Base-by-base conservation (phyloP, 345 rosid genomes). In the Arabidopsis arenosa region DNA sequence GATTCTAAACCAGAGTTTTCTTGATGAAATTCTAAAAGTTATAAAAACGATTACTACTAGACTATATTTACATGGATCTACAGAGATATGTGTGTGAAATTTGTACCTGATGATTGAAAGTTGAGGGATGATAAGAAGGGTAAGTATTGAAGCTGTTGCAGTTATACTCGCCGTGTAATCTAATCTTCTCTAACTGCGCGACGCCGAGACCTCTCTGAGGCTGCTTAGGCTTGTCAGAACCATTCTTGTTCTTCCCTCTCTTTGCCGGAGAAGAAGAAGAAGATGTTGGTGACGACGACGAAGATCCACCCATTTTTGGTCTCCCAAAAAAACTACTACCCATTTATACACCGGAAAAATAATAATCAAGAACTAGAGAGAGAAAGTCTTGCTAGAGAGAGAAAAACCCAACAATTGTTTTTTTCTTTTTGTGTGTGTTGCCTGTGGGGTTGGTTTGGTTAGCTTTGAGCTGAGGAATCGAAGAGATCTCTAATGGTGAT, bases 141-240 rank as follows among this genome's bases (percentile, higher is more conserved):
- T 75, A 86, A 72, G 68, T 51, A 60, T 78, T 74, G 44, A 63
- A 79, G 43, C 54, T 68, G 47, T 63, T 55, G 74, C 71, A 72
- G 47, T 79, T 82, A 68, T 82, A 63, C 74, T 89, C 89, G 8
- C 87, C 84, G 63, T 89, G 87, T 82, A 91, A 75, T 82, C 94
- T 89, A 79, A 91, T 89, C 83, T 89, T 86, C 84, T 95, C 99
- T 79, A 95, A 79, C 73, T 95, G 97, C 64, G 99, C 99, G 7
- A 95, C 99, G 5, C 99, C 99, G 11, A 92, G 97, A 13, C 99
- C 99, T 84, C 99, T 88, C 63, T 95, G 98, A 0, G 98, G 99
- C 53, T 89, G 97, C 79, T 88, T 95, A 44, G 90, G 97, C 86
- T 89, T 85, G n/a, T 89, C 90, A 76, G 94, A 78, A 62, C 70